Evolutionary conservation across 164 flowering plant genomes (phyloP).

Genomic region (Aristolochia fimbriata): DNA sequence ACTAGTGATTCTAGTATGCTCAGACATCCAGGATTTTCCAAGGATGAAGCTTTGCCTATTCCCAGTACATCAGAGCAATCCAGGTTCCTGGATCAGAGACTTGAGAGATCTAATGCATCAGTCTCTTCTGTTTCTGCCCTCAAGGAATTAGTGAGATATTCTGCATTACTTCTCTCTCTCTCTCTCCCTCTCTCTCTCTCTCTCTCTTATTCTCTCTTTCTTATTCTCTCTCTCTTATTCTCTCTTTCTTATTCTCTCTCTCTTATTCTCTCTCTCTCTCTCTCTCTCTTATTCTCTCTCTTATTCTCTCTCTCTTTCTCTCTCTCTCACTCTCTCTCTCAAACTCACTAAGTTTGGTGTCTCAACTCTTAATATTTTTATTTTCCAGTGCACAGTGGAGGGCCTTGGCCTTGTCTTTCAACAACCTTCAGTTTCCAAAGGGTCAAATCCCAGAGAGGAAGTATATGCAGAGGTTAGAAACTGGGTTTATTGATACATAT

Average conservation of each 20-base stretch:
- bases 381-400: slow-evolving; percentile 55
- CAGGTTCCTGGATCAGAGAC: slow-evolving; percentile 40
- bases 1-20: slow-evolving; percentile 29
- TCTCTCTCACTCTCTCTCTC: neutral
- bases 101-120: slow-evolving; percentile 44
- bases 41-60: slow-evolving; percentile 36
- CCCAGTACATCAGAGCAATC: slow-evolving; percentile 39
- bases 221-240: neutral
- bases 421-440: slow-evolving; percentile 39
- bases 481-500: neutral
- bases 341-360: slow-evolving; percentile 4
- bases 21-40: slow-evolving; percentile 30
- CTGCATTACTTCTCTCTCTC: neutral
- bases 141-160: slow-evolving; percentile 19
- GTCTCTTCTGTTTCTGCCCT: slow-evolving; percentile 20
- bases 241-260: neutral
- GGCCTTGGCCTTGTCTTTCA: slow-evolving; percentile 55
- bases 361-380: slow-evolving; percentile 1
- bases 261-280: no score
- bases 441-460: slow-evolving; percentile 34
- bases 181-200: neutral
- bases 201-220: neutral
- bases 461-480: slow-evolving; percentile 60
- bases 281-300: no score
- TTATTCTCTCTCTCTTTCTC: no score